Base-by-base conservation (phyloP, 1,139 yeast species). In the Geotrichum cucujoidarum region DNA sequence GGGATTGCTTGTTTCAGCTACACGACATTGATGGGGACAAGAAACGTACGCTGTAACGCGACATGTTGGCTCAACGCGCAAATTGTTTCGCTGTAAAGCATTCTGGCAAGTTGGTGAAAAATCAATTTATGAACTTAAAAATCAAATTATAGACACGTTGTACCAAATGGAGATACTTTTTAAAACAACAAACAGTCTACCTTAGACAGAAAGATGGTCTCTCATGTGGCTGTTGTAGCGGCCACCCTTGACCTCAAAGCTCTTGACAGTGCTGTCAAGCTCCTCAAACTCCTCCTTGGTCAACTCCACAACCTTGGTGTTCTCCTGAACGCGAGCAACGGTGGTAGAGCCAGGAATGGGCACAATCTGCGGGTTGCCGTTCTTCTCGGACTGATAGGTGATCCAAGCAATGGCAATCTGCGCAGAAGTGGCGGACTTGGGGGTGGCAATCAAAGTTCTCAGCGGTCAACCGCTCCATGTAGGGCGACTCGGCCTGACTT, bases 271-370 rank as follows among this genome's bases (percentile, higher is more conserved):
- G 10, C 66, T 62, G 50, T 78, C 57, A 34, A 68, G 52, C 48
- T 61, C 74, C 0, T 65, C 64, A 57, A 82, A 73, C 53, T 83
- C 88, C 0, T 61, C 75, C 29, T 73, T 77, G 10, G 78, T 60
- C 51, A 86, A 68, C 13, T 66, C 63, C 37, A 78, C 64, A 21
- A 68, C 53, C 6, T 74, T 69, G 55, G 76, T 71, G 66, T 85
- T 86, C 59, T 77, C 83, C 44, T 73, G 71, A 27, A 82, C 77
- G 61, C 85, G 79, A 14, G 65, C 72, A 10, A 69, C 67, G 22
- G 80, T 76, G 6, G 88, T 74, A 8, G 86, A 80, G 47, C 89
- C 81, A 24, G 95, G 95, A 62, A 87, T 84, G 38, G 95, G 95
- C 39, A 88, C 65, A 43, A 86, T 73, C 49, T 70, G 72, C 14